Evolutionary conservation across 2,329 filamentous ascomycete species (phyloP).

Genomic region (Diaporthe citriasiana): DNA sequence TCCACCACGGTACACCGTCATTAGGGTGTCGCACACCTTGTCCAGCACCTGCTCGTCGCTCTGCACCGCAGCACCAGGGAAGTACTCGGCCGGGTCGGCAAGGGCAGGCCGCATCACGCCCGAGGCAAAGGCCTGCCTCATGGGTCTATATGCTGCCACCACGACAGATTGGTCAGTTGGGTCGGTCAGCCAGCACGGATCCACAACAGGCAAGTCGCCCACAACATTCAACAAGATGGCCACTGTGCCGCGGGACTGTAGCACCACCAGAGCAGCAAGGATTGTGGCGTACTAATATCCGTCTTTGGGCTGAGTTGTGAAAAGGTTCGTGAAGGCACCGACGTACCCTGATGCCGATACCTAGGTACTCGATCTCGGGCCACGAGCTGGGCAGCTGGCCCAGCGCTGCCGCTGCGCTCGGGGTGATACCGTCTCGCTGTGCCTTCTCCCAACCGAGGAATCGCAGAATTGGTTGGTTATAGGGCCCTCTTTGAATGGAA

Average conservation of each 20-base stretch:
- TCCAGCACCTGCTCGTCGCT: conserved; percentile 54
- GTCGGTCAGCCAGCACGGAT: conserved; percentile 54
- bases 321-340: conserved; percentile 19
- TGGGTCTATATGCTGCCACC: conserved; percentile 46
- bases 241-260: conserved; percentile 25
- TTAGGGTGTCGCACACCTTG: conserved; percentile 45
- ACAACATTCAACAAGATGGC: background rate
- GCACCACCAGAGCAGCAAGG: background rate
- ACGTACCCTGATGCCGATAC: background rate
- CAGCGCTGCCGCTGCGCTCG: background rate
- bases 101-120: conserved; percentile 38
- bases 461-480: conserved; percentile 14
- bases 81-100: conserved; percentile 50
- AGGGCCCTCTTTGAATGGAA: conserved; percentile 7
- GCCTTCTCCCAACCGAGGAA: conserved; percentile 25
- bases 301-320: background rate
- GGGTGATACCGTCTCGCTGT: conserved; percentile 1
- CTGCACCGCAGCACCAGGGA: conserved; percentile 51
- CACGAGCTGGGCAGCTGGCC: conserved; percentile 12
- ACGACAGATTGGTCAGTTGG: conserved; percentile 10
- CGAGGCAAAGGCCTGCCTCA: background rate
- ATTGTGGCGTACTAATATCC: conserved; percentile 15
- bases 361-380: conserved; percentile 33
- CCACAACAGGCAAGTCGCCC: conserved; percentile 50
- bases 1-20: conserved; percentile 48